Percentiles rank a stretch among this genome's conserved stretches.
phyloP scores from a whole-genome alignment of 148 eudicot genomes.

The Rhododendron kiyosumense region DNA sequence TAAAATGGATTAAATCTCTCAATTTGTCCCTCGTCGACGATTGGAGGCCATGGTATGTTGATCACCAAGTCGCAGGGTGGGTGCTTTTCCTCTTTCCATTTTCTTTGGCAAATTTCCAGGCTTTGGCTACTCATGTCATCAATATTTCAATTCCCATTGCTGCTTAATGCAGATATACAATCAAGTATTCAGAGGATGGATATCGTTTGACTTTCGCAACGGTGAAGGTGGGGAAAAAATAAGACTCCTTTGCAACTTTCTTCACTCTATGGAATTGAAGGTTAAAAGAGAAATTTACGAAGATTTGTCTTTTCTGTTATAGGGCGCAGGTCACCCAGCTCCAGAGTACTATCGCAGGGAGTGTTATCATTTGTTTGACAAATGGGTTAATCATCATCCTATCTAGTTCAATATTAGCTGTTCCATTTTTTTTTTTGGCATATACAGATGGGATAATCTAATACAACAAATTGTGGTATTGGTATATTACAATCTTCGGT shows the following conservation, averaged over 20 bases:
- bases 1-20: conserved; percentile 25
- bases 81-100: background rate
- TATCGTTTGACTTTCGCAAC: conserved; percentile 18
- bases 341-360: conserved; percentile 48
- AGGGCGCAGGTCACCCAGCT: conserved; percentile 65
- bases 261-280: background rate
- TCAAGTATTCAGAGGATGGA: conserved; percentile 13
- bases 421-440: background rate
- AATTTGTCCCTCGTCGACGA: background rate
- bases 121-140: background rate
- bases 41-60: conserved; percentile 16
- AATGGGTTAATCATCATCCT: conserved; percentile 48
- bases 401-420: conserved; percentile 1
- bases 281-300: background rate
- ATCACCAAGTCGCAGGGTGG: conserved; percentile 12
- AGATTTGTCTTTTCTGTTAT: background rate
- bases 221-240: conserved; percentile 17
- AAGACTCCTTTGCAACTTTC: background rate
- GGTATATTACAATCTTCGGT: background rate
- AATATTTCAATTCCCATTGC: background rate
- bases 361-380: conserved; percentile 42
- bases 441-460: background rate
- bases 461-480: background rate
- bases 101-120: background rate
- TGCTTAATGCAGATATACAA: conserved; percentile 5